Percentiles rank a stretch among this genome's conserved stretches.
phyloP scores from a whole-genome alignment of 2,329 filamentous ascomycete species.

The Dactylellina parvicollis region DNA sequence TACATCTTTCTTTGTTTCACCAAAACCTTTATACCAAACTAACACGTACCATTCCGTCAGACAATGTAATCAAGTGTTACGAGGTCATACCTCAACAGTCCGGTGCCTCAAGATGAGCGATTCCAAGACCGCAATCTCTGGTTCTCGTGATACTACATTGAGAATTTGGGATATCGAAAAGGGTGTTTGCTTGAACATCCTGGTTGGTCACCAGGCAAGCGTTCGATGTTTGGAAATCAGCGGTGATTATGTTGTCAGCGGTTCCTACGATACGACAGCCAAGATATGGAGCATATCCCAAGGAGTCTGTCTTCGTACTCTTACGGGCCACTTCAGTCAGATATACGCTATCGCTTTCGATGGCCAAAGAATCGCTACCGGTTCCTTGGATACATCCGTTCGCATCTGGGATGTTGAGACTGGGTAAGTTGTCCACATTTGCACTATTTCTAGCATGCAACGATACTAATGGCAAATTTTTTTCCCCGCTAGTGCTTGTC shows the following conservation, averaged over 20 bases:
- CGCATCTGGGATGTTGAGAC: conserved; percentile 93
- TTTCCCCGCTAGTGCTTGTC: conserved; percentile 74
- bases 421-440: conserved; percentile 70
- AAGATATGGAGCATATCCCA: conserved; percentile 98
- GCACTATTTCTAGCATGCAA: neutral
- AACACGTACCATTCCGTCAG: conserved; percentile 63
- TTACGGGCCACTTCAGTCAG: conserved; percentile 95
- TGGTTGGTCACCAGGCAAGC: conserved; percentile 94
- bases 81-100: conserved; percentile 95
- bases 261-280: conserved; percentile 96
- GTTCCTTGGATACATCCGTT: conserved; percentile 94
- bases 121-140: conserved; percentile 90
- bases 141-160: conserved; percentile 91
- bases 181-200: conserved; percentile 86
- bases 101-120: conserved; percentile 98
- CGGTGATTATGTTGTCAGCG: conserved; percentile 95
- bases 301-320: conserved; percentile 86
- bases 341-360: conserved; percentile 99
- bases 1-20: neutral
- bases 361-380: conserved; percentile 89
- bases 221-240: conserved; percentile 95
- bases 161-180: conserved; percentile 93
- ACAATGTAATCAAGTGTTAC: conserved; percentile 79
- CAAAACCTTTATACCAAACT: neutral
- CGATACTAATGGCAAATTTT: neutral